Base-by-base conservation (phyloP, 1,284 basidiomycete species). In the Pterula multifida region DNA sequence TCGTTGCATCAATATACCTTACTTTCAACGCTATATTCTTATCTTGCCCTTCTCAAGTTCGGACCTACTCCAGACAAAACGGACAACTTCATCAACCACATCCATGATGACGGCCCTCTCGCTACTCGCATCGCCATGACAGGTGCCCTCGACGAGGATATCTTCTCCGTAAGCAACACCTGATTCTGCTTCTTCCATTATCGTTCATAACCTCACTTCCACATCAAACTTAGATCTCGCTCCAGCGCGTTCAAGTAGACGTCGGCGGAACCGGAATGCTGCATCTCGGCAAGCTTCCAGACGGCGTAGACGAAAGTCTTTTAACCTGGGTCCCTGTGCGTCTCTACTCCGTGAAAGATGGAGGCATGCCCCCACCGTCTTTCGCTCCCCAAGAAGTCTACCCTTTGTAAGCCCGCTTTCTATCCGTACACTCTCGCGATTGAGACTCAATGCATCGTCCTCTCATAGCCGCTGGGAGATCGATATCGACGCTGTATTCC, bases 391-490 rank as follows among this genome's bases (percentile, higher is more conserved):
- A 63, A 39, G 75, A 78, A 66, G 76, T 75, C 42, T 56, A 55
- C 48, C 54, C 55, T 17, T 48, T 42, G 56, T 57, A 45, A 42
- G 49, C 50, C 21, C 26, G 24, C n/a, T n/a, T n/a, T n/a, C n/a
- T n/a, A n/a, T 24, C 11, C 22, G 17, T 44, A 42, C 39, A 54
- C 19, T 49, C n/a, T n/a, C n/a, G n/a, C n/a, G n/a, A n/a, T n/a
- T n/a, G n/a, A n/a, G n/a, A n/a, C n/a, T n/a, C n/a, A n/a, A n/a
- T n/a, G n/a, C n/a, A n/a, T n/a, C n/a, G n/a, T n/a, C n/a, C n/a
- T n/a, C n/a, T n/a, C 65, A 63, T 24, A 73, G 77, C 22, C 71
- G 75, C 4, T 81, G 78, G 79, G 79, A 81, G 56, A 63, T 80
- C 3, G 68, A 70, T 23, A 57, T 82, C 17, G 76, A 78, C 50